Evolutionary conservation across 176 grass and related monocot species (phyloP).

Genomic region (Neostapfia colusana): DNA sequence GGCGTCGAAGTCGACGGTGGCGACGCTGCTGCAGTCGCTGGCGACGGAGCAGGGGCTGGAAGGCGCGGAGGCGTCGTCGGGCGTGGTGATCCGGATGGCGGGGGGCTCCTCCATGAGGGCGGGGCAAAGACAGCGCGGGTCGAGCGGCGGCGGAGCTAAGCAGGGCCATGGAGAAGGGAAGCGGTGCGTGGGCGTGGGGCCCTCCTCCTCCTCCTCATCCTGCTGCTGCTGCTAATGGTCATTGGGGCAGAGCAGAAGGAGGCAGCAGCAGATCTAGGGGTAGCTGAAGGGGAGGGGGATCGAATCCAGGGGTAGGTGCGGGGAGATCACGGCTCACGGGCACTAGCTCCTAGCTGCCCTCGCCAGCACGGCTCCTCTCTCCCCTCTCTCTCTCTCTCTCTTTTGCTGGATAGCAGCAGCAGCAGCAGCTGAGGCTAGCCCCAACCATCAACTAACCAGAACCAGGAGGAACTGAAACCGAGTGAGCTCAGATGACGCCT

Average conservation of each 20-base stretch:
- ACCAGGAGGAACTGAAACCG: too few relatives aligned
- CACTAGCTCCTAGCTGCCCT: constrained; percentile 40
- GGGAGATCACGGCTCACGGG: constrained; percentile 37
- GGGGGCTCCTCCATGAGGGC: constrained; percentile 16
- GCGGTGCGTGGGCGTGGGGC: neutral
- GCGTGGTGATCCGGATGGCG: neutral
- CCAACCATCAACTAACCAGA: too few relatives aligned
- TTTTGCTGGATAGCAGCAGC: neutral
- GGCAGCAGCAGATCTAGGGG: neutral
- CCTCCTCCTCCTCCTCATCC: neutral
- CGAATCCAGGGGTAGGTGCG: constrained; percentile 43
- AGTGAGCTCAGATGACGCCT: too few relatives aligned
- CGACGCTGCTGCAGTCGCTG: constrained; percentile 85
- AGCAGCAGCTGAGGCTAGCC: too few relatives aligned
- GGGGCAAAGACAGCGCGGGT: constrained; percentile 26
- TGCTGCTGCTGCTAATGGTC: neutral
- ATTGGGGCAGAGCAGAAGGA: neutral
- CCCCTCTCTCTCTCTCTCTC: too few relatives aligned
- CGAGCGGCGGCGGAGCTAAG: constrained; percentile 19
- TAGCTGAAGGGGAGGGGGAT: neutral
- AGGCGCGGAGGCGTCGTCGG: neutral
- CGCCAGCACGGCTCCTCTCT: neutral
- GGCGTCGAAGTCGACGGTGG: constrained; percentile 59
- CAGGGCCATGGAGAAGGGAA: neutral
- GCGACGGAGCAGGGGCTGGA: constrained; percentile 72